Base-by-base conservation (phyloP, 495 filamentous ascomycete genomes). In the Aspergillus biplanus region DNA sequence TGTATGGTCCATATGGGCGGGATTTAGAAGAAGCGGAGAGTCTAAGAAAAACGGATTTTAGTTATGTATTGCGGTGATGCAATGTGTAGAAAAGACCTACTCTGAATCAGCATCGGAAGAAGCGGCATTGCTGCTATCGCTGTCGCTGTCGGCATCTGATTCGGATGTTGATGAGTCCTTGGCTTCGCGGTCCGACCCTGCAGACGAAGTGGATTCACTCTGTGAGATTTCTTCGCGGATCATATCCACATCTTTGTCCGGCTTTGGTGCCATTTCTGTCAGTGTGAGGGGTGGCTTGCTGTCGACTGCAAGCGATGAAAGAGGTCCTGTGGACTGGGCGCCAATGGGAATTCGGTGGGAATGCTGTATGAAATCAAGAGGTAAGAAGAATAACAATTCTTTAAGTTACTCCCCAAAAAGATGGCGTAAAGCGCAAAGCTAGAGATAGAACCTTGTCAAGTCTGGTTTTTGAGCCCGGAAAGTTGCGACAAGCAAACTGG, bases 131-230 rank as follows among this genome's bases (percentile, higher is more conserved):
- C 69, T 72, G 58, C 64, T 72, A 11, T 67, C 69, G 52, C 72
- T 76, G 15, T 78, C 76, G 63, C 72, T 78, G 53, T 75, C 76
- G 55, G 65, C 71, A 33, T 72, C 75, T 16, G 75, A 76, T 27
- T 63, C 73, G 18, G 74, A 74, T 35, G 53, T 66, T 18, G 67
- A 67, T 31, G 69, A 63, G 49, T 69, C 68, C 46, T 66, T 68
- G 0, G 62, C 74, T 32, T 71, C 63, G 21, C 68, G 69, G 13
- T 16, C 63, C 11, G 66, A 73, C 53, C 72, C 75, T 15, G 71
- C 70, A 48, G 72, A 76, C 27, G 64, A 67, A 6, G 42, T 57
- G 21, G 74, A 77, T 53, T 70, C 64, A 67, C 70, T 74, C 18
- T 71, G 49, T 18, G 62, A 71, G 57, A 63, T 72, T 56, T 67